A percentile compares a stretch with the other conserved stretches of the same genome.
These are phyloP conservation scores for Sporormia fimetaria DNA, from an alignment of 495 filamentous ascomycete species.

Conservation along the genomic window DNA sequence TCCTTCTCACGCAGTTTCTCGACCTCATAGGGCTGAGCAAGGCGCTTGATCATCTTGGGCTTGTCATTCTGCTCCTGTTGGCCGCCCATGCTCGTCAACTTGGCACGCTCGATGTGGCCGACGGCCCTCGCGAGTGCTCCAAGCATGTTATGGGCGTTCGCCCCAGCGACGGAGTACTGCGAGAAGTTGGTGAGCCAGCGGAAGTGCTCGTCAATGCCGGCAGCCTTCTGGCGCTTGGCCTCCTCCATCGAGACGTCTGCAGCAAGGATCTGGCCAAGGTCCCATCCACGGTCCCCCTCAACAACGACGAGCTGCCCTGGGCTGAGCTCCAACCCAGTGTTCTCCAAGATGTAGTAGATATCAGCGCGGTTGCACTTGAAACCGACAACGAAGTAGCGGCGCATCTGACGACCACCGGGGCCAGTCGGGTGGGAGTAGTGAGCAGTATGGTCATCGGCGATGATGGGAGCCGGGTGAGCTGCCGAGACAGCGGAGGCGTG, in stretches of 20 bases:
- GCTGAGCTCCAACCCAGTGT: conserved; percentile 81
- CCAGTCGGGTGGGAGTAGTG: conserved; percentile 15
- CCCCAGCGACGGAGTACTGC: conserved; percentile 44
- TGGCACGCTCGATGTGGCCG: conserved; percentile 3
- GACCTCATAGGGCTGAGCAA: conserved; percentile 85
- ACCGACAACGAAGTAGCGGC: conserved; percentile 80
- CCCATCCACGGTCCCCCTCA: conserved; percentile 90
- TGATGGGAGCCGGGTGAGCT: conserved; percentile 15
- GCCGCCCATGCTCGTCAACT: conserved; percentile 7
- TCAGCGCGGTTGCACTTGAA: conserved; percentile 94
- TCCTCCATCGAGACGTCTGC: conserved; percentile 72
- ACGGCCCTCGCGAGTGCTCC: conserved; percentile 13
- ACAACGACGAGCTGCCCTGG: conserved; percentile 91
- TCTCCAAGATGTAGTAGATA: conserved; percentile 92
- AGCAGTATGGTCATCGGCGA: background rate
- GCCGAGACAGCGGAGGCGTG: conserved; percentile 17
- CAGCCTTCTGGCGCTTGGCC: conserved; percentile 78
- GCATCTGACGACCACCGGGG: conserved; percentile 46
- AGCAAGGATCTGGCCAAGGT: conserved; percentile 83
- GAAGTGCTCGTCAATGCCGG: conserved; percentile 86
- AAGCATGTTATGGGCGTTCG: conserved; percentile 16
- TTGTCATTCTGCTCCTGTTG: conserved; percentile 52
- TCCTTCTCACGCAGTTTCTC: conserved; percentile 82
- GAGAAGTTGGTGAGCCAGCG: conserved; percentile 97
- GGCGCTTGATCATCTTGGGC: conserved; percentile 89